A percentile compares a stretch with the other conserved stretches of the same genome.
phyloP scores from a whole-genome alignment of 257 asterid species.

The Agastache rugosa region DNA sequence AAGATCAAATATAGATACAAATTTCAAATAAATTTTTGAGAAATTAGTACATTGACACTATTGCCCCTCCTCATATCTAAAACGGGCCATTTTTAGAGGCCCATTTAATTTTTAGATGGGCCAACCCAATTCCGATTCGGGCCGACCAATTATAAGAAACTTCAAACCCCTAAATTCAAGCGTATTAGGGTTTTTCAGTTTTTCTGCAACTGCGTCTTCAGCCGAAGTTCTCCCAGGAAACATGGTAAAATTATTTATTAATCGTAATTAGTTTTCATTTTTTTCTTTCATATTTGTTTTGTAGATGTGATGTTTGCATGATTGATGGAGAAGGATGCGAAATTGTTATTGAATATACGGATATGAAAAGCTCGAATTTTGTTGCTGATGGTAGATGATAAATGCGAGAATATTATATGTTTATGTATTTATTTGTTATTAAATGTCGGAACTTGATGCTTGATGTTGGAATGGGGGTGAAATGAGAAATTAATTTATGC shows the following conservation, averaged over 20 bases:
- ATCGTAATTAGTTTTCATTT: background rate
- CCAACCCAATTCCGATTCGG: background rate
- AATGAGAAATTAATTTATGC: background rate
- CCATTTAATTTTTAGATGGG: background rate
- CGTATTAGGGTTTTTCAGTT: conserved; percentile 18
- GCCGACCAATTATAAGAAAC: background rate
- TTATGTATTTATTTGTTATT: background rate
- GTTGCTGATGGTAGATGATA: background rate
- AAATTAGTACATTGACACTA: background rate
- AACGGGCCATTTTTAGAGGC: background rate
- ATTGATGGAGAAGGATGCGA: conserved; percentile 8
- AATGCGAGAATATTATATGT: too few species aligned
- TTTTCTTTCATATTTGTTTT: background rate
- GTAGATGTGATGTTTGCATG: background rate
- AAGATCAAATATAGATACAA: too few species aligned
- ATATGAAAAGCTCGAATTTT: background rate
- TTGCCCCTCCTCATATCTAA: background rate
- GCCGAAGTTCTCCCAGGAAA: conserved; percentile 23
- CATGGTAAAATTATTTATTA: conserved; percentile 18
- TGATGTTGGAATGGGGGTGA: background rate
- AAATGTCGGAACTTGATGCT: background rate
- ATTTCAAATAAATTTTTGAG: too few species aligned
- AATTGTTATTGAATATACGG: background rate
- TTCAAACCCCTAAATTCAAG: background rate
- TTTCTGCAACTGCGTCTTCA: conserved; percentile 5